Base-by-base conservation (phyloP, 805 yeast genomes). In the Candida stauntonica region DNA sequence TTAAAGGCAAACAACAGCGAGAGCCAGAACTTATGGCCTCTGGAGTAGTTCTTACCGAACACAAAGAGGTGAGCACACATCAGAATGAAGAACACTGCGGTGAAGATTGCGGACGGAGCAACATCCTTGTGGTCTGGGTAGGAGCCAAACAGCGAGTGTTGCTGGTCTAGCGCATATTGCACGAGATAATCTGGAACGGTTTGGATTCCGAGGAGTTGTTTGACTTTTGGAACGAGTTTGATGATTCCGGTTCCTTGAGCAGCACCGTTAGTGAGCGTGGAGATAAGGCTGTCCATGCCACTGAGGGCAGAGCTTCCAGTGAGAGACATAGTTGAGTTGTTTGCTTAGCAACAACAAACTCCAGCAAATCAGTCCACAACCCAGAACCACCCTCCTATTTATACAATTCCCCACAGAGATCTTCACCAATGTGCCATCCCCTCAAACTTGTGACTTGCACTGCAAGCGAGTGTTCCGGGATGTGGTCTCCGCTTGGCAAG, bases 1-100 rank as follows among this genome's bases (percentile, higher is more conserved):
- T 79, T 80, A 46, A 73, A 65, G 1, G 69, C 67, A 52, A 80
- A 70, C 2, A 75, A 77, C 13, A 79, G 48, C 4, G 77, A 64
- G 14, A 77, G 54, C 64, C 70, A 72, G 54, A 83, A 82, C 46
- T 68, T 64, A 58, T 83, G 89, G 2, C 80, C 80, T 49, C 84
- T 62, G 5, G 63, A 44, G 36, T 48, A 55, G 57, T 83, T 77
- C 28, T 68, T 58, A 7, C 57, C 21, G 51, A 76, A 80, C 13
- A 82, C 63, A 18, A 45, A 47, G 5, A 66, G 36, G 47, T 79
- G 81, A 0, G 69, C 69, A 2, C 75, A n/a, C 31, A 64, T 50
- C 26, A 82, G 48, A 4, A 81, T 42, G 12, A 63, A 56, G 46
- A 77, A 82, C 1, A 73, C 60, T 0, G 72, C 84, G 3, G 70